Evolutionary conservation across 768 basidiomycete genomes (phyloP).

Genomic region (Boletus rubescentipes): DNA sequence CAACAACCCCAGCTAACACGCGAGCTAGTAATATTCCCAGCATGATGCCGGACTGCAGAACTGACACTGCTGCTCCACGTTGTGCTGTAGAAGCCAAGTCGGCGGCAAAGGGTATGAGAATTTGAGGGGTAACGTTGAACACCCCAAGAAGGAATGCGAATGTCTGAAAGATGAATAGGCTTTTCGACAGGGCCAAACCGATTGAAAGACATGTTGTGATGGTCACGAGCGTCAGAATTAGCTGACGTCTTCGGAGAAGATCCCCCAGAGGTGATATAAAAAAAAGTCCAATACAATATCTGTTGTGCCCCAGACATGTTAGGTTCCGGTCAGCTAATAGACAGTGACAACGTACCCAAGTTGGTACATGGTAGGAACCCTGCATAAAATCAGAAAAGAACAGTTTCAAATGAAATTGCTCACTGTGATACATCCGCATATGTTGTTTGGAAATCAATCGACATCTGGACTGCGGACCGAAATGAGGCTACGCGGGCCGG

Average conservation of each 20-base stretch:
- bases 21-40: constrained; percentile 28
- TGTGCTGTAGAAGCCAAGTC: constrained; percentile 39
- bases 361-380: constrained; percentile 64
- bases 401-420: background rate
- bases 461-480: constrained; percentile 27
- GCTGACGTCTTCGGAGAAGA: constrained; percentile 41
- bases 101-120: constrained; percentile 41
- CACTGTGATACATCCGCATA: constrained; percentile 34
- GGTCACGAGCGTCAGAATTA: constrained; percentile 38
- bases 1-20: constrained; percentile 38
- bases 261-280: constrained; percentile 47
- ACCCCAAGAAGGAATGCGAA: constrained; percentile 40
- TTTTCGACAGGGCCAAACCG: constrained; percentile 36
- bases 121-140: constrained; percentile 39
- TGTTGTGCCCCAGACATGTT: background rate
- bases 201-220: constrained; percentile 37
- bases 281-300: constrained; percentile 34
- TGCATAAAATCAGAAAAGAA: constrained; percentile 22
- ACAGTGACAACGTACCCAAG: constrained; percentile 46
- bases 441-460: constrained; percentile 35
- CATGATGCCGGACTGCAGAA: constrained; percentile 30
- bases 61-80: constrained; percentile 24
- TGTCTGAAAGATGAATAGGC: constrained; percentile 32
- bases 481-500: background rate
- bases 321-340: background rate